Conservation (phyloP, 345 rosid genomes). For the Arabis hirsuta region DNA sequence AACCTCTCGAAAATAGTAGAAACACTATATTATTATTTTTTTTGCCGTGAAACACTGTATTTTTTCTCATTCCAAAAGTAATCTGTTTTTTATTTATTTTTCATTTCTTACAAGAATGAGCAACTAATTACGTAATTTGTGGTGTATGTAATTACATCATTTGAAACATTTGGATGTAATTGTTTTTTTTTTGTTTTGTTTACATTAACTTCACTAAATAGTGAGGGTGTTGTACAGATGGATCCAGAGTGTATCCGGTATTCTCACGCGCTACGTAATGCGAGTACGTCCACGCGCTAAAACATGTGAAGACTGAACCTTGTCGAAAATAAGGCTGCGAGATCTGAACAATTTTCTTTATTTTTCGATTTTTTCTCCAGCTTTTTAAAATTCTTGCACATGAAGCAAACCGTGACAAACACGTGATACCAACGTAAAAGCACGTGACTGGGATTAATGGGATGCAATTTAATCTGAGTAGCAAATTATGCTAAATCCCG, state of each 20-base stretch:
- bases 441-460: constrained; percentile 34
- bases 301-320: constrained; percentile 24
- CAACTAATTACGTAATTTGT: background rate
- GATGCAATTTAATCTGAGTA: constrained; percentile 9
- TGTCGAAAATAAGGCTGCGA: constrained; percentile 38
- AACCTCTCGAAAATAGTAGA: background rate
- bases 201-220: constrained; percentile 11
- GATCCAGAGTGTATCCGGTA: constrained; percentile 17
- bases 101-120: background rate
- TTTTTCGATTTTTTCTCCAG: background rate
- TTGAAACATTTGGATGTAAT: background rate
- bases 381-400: constrained; percentile 29
- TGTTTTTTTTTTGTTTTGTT: background rate
- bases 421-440: constrained; percentile 37
- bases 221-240: constrained; percentile 7
- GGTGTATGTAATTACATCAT: background rate
- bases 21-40: constrained; percentile 15
- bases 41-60: constrained; percentile 14
- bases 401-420: constrained; percentile 36
- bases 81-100: background rate
- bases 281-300: constrained; percentile 6
- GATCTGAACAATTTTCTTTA: constrained; percentile 33
- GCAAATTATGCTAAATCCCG: constrained; percentile 6
- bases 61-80: background rate
- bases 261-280: constrained; percentile 12